Base-by-base conservation (phyloP, 805 yeast species). In the Kuraishia hungarica region DNA sequence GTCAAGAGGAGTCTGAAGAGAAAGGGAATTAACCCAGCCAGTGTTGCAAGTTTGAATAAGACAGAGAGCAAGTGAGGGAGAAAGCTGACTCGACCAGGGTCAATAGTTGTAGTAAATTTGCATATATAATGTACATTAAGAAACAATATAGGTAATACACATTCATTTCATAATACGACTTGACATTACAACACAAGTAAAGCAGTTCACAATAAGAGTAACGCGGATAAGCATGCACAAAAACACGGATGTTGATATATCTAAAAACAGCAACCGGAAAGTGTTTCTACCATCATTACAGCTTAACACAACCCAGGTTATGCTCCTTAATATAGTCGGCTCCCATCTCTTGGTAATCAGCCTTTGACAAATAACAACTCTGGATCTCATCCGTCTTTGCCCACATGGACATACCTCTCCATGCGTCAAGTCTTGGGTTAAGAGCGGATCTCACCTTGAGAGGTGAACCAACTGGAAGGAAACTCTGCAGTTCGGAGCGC, bases 331-430 rank as follows among this genome's bases (percentile, higher is more conserved):
- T 82, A 66, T 91, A 93, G 55, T 89, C 97, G 0, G 89, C 76
- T 0, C 99, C 99, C 75, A 79, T 81, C 68, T 94, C 99, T 50
- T 85, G 86, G 64, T 90, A 94, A 59, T 92, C 96, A 55, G 77
- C 70, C 60, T 77, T 81, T 0, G 94, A 78, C 23, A 93, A 74
- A 56, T 77, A 82, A 10, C 81, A 72, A 1, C 70, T 61, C 26
- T 73, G 62, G 1, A 66, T 68, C 19, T 76, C 81, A 1, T 70
- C 76, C 22, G 78, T 74, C 2, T 62, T 62, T 5, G 92, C 74
- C 88, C 96, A 89, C 62, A 80, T 79, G 13, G 89, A 84, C 96
- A 94, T 91, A 28, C 99, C 99, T 63, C 76, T 84, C 98, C 99
- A 94, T 1, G 97, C 82, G 68, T 93, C 99, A 29, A 80, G 64